These are phyloP conservation scores for Teratosphaeria pseudoeucalypti DNA, from an alignment of 2,329 filamentous ascomycete genomes.

Conservation along the genomic window DNA sequence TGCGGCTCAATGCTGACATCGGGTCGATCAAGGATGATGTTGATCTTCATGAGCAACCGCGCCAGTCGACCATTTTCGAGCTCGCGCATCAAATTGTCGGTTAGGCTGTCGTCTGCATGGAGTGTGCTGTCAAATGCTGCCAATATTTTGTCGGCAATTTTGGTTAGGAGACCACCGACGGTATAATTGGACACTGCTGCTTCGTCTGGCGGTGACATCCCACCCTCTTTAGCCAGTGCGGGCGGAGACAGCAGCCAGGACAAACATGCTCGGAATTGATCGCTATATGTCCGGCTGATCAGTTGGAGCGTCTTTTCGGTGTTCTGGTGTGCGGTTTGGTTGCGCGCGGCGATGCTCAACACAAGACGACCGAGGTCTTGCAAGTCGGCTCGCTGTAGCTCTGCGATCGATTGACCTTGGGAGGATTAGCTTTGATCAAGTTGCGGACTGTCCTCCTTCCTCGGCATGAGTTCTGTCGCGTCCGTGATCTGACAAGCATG, in stretches of 20 bases:
- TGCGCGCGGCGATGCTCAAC: conserved; percentile 60
- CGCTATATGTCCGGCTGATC: conserved; percentile 64
- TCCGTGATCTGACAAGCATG: too few species aligned
- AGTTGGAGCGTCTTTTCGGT: conserved; percentile 63
- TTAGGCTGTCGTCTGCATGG: conserved; percentile 68
- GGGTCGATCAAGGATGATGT: conserved; percentile 77
- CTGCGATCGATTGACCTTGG: conserved; percentile 50
- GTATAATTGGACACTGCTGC: conserved; percentile 44
- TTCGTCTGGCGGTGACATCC: neutral
- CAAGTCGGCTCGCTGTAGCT: conserved; percentile 82
- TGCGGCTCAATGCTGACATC: conserved; percentile 40
- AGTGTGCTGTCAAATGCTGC: conserved; percentile 66
- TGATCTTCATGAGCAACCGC: conserved; percentile 72
- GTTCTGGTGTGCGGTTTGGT: conserved; percentile 43
- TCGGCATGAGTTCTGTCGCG: too few species aligned
- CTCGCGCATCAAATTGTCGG: conserved; percentile 62
- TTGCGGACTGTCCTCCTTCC: too few species aligned
- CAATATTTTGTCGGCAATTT: conserved; percentile 68
- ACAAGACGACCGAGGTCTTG: conserved; percentile 74
- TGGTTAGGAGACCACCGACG: conserved; percentile 67
- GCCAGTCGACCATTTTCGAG: conserved; percentile 82
- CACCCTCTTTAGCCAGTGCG: conserved; percentile 1
- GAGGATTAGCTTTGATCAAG: neutral
- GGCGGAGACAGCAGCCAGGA: conserved; percentile 68
- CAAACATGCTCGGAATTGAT: conserved; percentile 67